These are phyloP conservation scores for Chaetomiaceae sp. DNA, from an alignment of 2,329 filamentous ascomycete species.

Conservation along the genomic window DNA sequence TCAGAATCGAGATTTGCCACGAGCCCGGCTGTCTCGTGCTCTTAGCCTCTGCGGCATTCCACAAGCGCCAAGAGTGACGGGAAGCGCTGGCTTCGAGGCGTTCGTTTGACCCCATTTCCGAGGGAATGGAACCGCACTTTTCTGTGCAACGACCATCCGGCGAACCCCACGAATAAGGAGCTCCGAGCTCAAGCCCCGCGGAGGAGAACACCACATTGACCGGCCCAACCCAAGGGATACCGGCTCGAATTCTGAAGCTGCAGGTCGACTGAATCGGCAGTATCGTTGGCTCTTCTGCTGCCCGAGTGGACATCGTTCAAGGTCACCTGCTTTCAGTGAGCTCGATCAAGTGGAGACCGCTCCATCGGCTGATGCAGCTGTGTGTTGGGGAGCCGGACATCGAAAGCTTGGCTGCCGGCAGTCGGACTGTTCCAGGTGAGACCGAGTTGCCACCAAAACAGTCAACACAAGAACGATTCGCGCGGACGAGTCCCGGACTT, in stretches of 20 bases:
- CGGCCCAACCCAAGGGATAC: slow-evolving; percentile 4
- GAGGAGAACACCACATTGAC: background rate
- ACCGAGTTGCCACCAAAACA: background rate
- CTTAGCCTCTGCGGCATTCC: too few relatives aligned
- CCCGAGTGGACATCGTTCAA: slow-evolving; percentile 10
- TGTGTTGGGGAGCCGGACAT: background rate
- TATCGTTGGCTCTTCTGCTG: slow-evolving; percentile 6
- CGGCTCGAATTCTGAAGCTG: slow-evolving; percentile 17
- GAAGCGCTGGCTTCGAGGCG: too few relatives aligned
- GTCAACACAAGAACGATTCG: slow-evolving; percentile 6
- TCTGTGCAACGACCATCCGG: background rate
- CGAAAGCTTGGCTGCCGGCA: background rate
- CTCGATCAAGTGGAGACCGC: slow-evolving; percentile 17
- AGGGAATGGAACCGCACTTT: slow-evolving; percentile 4
- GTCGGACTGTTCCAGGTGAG: background rate
- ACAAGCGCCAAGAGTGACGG: too few relatives aligned
- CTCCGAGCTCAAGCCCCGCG: slow-evolving; percentile 3
- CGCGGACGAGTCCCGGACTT: slow-evolving; percentile 6
- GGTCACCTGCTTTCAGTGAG: slow-evolving; percentile 11
- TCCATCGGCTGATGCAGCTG: slow-evolving; percentile 14
- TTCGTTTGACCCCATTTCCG: background rate
- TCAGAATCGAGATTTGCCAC: too few relatives aligned
- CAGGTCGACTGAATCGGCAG: slow-evolving; percentile 23
- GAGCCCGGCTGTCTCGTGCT: too few relatives aligned
- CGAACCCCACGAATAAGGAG: slow-evolving; percentile 12